phyloP scores from a whole-genome alignment of 2,329 filamentous ascomycete genomes.

The Paecilomyces variotii region DNA sequence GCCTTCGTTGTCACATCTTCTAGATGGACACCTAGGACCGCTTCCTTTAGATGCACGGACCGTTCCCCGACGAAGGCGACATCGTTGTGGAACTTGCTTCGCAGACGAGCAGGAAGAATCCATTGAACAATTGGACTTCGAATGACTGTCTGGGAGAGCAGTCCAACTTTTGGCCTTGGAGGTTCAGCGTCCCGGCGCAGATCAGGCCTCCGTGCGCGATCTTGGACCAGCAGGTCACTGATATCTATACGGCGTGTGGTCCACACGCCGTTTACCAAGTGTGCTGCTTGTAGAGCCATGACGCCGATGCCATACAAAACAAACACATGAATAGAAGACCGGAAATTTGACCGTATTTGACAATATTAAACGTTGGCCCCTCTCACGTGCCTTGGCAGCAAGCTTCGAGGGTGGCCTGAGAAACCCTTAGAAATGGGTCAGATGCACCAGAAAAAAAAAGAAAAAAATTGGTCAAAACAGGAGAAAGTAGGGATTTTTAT shows the following conservation, averaged over 20 bases:
- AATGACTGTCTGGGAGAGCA: constrained; percentile 71
- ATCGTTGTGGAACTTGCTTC: constrained; percentile 64
- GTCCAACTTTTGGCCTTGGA: constrained; percentile 50
- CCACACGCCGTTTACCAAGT: constrained; percentile 2
- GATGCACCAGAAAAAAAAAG: neutral
- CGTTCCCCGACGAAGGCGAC: constrained; percentile 79
- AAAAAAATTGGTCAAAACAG: neutral
- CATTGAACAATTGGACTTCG: constrained; percentile 67
- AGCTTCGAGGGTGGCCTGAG: neutral
- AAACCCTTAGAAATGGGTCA: neutral
- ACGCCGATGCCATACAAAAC: neutral
- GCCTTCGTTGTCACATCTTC: constrained; percentile 68
- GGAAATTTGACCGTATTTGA: neutral
- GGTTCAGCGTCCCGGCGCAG: constrained; percentile 19
- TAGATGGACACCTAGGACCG: constrained; percentile 57
- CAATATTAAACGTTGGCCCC: neutral
- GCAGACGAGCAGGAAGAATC: constrained; percentile 72
- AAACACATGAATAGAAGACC: neutral
- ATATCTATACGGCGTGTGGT: neutral
- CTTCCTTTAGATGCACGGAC: constrained; percentile 72
- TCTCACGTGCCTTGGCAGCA: neutral
- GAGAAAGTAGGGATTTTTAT: neutral
- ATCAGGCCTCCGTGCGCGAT: neutral
- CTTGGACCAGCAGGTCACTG: neutral
- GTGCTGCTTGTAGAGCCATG: constrained; percentile 2